Conservation (phyloP, 257 asterid species). For the Handroanthus guayacan region DNA sequence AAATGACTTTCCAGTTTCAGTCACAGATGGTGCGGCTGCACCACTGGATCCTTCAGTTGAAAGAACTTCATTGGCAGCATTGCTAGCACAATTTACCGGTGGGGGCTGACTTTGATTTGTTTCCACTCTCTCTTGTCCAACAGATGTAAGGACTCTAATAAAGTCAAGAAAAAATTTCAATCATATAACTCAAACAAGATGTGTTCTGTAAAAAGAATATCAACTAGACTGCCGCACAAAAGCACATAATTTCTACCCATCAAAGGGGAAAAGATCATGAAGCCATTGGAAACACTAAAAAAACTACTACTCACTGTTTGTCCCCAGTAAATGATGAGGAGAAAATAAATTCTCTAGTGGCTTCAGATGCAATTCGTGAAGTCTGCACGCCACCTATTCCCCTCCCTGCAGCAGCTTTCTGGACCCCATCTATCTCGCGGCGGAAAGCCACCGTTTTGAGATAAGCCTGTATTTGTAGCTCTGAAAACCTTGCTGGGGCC, state of each 20-base stretch:
- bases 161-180: constrained; percentile 34
- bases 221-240: constrained; percentile 17
- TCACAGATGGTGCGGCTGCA: constrained; percentile 45
- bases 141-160: constrained; percentile 74
- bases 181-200: constrained; percentile 32
- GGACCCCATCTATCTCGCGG: constrained; percentile 93
- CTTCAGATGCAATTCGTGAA: constrained; percentile 96
- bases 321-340: constrained; percentile 91
- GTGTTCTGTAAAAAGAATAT: constrained; percentile 19
- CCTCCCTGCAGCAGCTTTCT: constrained; percentile 90
- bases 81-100: constrained; percentile 40
- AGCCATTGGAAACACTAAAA: background rate
- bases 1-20: constrained; percentile 55
- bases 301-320: constrained; percentile 64
- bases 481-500: constrained; percentile 94
- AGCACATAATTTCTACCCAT: constrained; percentile 13
- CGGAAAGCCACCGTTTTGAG: constrained; percentile 98
- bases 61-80: constrained; percentile 40
- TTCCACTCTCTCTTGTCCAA: constrained; percentile 59
- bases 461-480: constrained; percentile 92
- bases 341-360: constrained; percentile 92
- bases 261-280: background rate
- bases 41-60: constrained; percentile 44
- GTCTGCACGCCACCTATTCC: constrained; percentile 90
- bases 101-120: constrained; percentile 51